Conservation (phyloP, 2,329 filamentous ascomycete genomes). For the Podosphaera leucotricha region DNA sequence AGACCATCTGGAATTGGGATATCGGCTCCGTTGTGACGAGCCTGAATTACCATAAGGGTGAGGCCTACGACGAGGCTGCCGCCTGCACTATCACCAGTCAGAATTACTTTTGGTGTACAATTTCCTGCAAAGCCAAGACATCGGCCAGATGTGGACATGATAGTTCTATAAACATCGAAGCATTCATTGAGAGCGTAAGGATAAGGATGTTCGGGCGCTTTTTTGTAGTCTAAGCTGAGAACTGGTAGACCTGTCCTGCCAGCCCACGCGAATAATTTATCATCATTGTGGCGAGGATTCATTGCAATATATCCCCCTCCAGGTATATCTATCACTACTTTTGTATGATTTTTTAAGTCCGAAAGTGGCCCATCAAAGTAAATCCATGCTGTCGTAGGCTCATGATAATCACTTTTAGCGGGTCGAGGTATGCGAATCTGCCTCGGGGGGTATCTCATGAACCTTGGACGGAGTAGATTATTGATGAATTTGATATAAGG, state of each 20-base stretch:
- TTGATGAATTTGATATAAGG: slow-evolving; percentile 61
- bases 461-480: slow-evolving; percentile 47
- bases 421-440: slow-evolving; percentile 70
- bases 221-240: slow-evolving; percentile 74
- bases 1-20: slow-evolving; percentile 59
- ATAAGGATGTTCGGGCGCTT: slow-evolving; percentile 66
- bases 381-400: slow-evolving; percentile 67
- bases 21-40: slow-evolving; percentile 30
- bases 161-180: slow-evolving; percentile 60
- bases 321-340: slow-evolving; percentile 69
- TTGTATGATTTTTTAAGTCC: slow-evolving; percentile 50
- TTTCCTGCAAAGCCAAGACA: slow-evolving; percentile 53
- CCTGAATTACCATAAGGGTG: slow-evolving; percentile 74
- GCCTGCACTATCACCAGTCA: slow-evolving; percentile 63
- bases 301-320: slow-evolving; percentile 94
- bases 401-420: slow-evolving; percentile 53
- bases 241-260: slow-evolving; percentile 72
- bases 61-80: slow-evolving; percentile 62
- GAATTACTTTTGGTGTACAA: slow-evolving; percentile 39
- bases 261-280: slow-evolving; percentile 83
- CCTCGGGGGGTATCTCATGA: slow-evolving; percentile 61
- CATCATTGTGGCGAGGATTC: slow-evolving; percentile 83
- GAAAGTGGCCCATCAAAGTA: slow-evolving; percentile 80
- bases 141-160: slow-evolving; percentile 46
- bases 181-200: slow-evolving; percentile 73